These are phyloP conservation scores for Amaranthus palmeri DNA, from an alignment of 148 eudicot species.

Conservation along the genomic window DNA sequence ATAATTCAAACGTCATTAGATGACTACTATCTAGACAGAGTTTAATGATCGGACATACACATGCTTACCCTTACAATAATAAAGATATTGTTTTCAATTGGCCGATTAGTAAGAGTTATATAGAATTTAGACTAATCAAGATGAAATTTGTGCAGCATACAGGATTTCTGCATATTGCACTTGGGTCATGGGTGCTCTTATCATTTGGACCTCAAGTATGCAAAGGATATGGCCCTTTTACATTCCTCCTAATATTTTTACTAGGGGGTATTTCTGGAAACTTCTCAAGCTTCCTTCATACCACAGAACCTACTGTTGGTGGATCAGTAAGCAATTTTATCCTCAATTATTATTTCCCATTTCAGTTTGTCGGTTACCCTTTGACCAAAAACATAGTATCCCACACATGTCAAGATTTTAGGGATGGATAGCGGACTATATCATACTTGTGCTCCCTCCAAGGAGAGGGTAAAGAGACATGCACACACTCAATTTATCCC, in stretches of 20 bases:
- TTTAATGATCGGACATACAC: too few species aligned
- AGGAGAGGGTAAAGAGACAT: too few species aligned
- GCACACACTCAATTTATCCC: too few species aligned
- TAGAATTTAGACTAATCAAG: not conserved
- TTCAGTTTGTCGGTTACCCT: not conserved
- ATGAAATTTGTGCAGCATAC: constrained; percentile 48
- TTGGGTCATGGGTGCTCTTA: constrained; percentile 64
- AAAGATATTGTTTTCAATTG: too few species aligned
- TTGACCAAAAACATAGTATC: not conserved
- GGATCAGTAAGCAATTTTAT: constrained; percentile 56
- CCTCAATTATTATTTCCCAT: not conserved
- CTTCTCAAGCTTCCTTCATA: constrained; percentile 73
- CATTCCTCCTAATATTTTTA: constrained; percentile 62
- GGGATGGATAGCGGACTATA: not conserved
- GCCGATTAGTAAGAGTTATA: too few species aligned
- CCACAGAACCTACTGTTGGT: constrained; percentile 76
- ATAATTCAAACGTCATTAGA: too few species aligned
- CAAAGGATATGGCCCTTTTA: constrained; percentile 62
- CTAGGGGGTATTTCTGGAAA: constrained; percentile 86
- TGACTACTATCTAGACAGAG: too few species aligned
- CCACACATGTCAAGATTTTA: not conserved
- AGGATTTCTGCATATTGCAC: constrained; percentile 56
- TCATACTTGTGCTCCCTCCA: too few species aligned
- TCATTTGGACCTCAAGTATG: constrained; percentile 71
- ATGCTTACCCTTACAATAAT: too few species aligned